These are phyloP conservation scores for Aphanocladium album DNA, from an alignment of 2,329 filamentous ascomycete genomes.

Conservation along the genomic window DNA sequence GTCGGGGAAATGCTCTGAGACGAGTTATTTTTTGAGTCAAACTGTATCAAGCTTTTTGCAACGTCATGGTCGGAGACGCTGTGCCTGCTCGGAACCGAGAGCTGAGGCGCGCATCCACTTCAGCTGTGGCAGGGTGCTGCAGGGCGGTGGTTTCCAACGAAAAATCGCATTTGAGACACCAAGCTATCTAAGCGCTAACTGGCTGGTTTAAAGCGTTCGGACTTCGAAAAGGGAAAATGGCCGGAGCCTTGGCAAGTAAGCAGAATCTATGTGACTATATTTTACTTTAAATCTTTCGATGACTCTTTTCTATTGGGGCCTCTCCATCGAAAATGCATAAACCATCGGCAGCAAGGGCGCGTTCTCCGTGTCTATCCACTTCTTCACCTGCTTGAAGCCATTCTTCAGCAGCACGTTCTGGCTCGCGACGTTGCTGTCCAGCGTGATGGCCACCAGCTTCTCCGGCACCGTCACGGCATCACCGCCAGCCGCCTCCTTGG, in stretches of 20 bases:
- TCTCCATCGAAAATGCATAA: not conserved
- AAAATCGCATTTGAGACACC: too few species aligned
- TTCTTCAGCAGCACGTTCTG: slow-evolving; percentile 51
- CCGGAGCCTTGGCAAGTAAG: not conserved
- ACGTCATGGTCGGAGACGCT: not conserved
- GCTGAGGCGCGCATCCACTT: too few species aligned
- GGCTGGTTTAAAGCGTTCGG: too few species aligned
- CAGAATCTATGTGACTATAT: not conserved
- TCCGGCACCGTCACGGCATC: slow-evolving; percentile 26
- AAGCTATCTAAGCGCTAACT: too few species aligned
- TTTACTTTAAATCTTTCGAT: too few species aligned
- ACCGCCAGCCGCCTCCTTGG: not conserved
- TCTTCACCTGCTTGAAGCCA: slow-evolving; percentile 46
- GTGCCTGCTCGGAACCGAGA: too few species aligned
- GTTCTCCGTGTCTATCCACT: slow-evolving; percentile 23
- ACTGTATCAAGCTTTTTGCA: not conserved
- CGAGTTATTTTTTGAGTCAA: not conserved
- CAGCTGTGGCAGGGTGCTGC: too few species aligned
- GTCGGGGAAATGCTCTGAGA: not conserved
- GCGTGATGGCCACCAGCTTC: slow-evolving; percentile 42
- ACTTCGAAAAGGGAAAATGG: not conserved
- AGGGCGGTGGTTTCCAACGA: too few species aligned
- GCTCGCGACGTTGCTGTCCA: slow-evolving; percentile 46
- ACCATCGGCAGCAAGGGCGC: slow-evolving; percentile 1
- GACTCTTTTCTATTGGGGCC: not conserved